A percentile compares a stretch with the other conserved stretches of the same genome.
These are phyloP conservation scores for Babesia sp. DNA, from an alignment of 169 alveolate species.

Conservation along the genomic window DNA sequence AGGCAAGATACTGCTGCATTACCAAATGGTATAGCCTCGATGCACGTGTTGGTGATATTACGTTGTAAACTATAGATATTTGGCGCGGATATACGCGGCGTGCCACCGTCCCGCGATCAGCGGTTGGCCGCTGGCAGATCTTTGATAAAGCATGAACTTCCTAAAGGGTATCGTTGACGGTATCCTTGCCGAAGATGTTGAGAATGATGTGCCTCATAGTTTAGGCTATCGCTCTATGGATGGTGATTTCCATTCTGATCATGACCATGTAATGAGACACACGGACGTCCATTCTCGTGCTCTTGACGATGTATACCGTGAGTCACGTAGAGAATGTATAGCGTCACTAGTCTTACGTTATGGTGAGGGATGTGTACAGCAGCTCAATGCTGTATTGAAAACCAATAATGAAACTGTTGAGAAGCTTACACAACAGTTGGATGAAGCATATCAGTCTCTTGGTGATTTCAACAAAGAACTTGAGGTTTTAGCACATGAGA, in stretches of 20 bases:
- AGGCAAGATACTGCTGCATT: neutral
- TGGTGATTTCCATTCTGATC: slow-evolving; percentile 2
- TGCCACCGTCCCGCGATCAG: neutral
- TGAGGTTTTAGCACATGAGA: slow-evolving; percentile 44
- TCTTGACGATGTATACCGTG: slow-evolving; percentile 40
- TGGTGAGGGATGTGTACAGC: slow-evolving; percentile 69
- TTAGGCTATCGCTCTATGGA: neutral
- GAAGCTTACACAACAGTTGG: slow-evolving; percentile 28
- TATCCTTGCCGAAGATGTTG: slow-evolving; percentile 61
- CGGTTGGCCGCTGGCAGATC: neutral
- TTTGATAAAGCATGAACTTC: slow-evolving; percentile 35
- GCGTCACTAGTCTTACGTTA: slow-evolving; percentile 42
- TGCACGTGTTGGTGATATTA: neutral
- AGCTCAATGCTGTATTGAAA: slow-evolving; percentile 54
- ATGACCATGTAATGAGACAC: neutral
- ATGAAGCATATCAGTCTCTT: slow-evolving; percentile 33
- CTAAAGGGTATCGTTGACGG: slow-evolving; percentile 69
- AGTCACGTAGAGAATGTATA: slow-evolving; percentile 48
- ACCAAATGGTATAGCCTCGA: neutral
- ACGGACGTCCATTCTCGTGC: neutral
- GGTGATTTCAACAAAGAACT: slow-evolving; percentile 50
- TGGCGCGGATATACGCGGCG: neutral
- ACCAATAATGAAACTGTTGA: slow-evolving; percentile 56
- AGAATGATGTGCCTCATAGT: neutral
- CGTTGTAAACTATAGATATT: neutral